Evolutionary conservation across 106 monocot genomes (phyloP).

Genomic region (Dioscorea alata): DNA sequence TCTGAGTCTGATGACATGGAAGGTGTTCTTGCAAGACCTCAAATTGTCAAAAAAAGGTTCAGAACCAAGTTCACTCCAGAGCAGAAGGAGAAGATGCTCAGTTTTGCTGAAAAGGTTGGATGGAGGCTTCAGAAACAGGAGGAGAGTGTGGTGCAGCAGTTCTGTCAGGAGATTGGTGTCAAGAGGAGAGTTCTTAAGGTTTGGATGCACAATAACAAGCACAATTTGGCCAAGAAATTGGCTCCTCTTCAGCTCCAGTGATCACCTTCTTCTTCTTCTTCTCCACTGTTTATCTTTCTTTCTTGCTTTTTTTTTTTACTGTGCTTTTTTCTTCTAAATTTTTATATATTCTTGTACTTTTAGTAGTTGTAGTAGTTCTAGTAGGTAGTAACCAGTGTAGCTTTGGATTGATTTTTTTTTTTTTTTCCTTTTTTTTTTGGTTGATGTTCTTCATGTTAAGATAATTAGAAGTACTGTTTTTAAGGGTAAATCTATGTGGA

Average conservation of each 20-base stretch:
- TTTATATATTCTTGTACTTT: not conserved
- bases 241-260: conserved; percentile 3
- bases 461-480: no score
- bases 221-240: conserved; percentile 24
- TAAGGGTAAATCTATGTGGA: not conserved
- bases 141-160: conserved; percentile 35
- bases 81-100: conserved; percentile 10
- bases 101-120: not conserved
- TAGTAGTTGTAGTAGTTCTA: not conserved
- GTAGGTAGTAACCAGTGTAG: not conserved
- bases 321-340: not conserved
- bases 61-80: conserved; percentile 12
- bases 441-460: no score
- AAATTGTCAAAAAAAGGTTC: conserved; percentile 31
- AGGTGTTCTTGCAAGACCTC: conserved; percentile 1
- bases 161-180: conserved; percentile 58
- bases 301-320: not conserved
- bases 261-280: not conserved
- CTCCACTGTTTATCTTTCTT: no score
- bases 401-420: not conserved
- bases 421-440: not conserved
- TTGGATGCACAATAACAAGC: conserved; percentile 82
- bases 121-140: conserved; percentile 53
- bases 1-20: conserved; percentile 42
- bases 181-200: conserved; percentile 60